Evolutionary conservation across 192 early-diverging fungal species (phyloP).

Genomic region (Backusella psychrophila): DNA sequence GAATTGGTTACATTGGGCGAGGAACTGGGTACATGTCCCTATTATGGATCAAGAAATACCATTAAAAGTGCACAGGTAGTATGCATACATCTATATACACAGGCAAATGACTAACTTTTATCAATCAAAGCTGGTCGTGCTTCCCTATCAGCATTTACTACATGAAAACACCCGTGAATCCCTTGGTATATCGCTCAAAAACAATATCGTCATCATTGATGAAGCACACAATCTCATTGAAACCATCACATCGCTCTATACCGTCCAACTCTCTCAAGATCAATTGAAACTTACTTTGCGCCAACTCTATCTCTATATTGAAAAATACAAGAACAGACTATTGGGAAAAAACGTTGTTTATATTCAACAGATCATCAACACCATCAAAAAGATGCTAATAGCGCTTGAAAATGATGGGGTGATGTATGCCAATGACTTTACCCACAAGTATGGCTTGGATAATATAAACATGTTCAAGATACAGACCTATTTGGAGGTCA

Average conservation of each 20-base stretch:
- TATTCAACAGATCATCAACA: conserved; percentile 68
- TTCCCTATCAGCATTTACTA: conserved; percentile 89
- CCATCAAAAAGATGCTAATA: conserved; percentile 53
- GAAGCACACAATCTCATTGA: conserved; percentile 78
- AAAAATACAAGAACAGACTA: conserved; percentile 66
- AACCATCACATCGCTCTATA: conserved; percentile 70
- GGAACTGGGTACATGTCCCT: conserved; percentile 64
- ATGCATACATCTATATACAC: not conserved
- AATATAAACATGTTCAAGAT: conserved; percentile 85
- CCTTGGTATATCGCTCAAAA: conserved; percentile 65
- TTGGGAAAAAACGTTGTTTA: conserved; percentile 71
- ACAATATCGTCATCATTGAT: conserved; percentile 84
- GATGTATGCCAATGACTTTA: conserved; percentile 65
- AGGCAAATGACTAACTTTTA: not conserved
- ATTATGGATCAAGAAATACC: conserved; percentile 76
- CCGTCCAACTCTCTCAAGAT: conserved; percentile 49
- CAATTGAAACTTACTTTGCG: conserved; percentile 51
- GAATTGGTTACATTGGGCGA: conserved; percentile 71
- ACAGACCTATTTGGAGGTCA: conserved; percentile 61
- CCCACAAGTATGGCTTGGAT: conserved; percentile 65
- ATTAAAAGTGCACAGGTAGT: conserved; percentile 50
- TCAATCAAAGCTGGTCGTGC: conserved; percentile 62
- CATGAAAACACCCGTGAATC: conserved; percentile 72
- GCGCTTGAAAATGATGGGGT: conserved; percentile 35
- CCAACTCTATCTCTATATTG: conserved; percentile 66